Evolutionary conservation across 2,329 filamentous ascomycete genomes (phyloP).

Genomic region (Amylocarpus encephaloides): DNA sequence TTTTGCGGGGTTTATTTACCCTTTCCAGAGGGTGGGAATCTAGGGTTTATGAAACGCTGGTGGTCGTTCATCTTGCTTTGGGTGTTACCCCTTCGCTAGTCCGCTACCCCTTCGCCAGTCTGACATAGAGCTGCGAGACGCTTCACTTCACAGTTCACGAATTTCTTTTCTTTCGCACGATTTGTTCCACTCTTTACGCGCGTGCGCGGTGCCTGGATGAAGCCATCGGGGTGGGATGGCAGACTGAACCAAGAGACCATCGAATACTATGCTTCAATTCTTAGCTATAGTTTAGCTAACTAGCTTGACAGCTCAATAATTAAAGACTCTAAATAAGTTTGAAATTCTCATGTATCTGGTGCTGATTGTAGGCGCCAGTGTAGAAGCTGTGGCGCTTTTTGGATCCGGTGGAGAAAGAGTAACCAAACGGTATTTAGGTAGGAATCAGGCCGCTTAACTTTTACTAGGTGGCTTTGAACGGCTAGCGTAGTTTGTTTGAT

Average conservation of each 20-base stretch:
- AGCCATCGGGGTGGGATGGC: background rate
- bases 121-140: background rate
- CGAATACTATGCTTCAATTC: background rate
- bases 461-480: no score
- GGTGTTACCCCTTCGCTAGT: no score
- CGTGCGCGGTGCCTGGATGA: background rate
- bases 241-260: background rate
- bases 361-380: no score
- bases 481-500: no score
- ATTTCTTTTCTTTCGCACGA: slow-evolving; percentile 6
- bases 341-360: no score
- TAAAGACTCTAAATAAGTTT: background rate
- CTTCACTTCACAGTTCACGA: slow-evolving; percentile 10
- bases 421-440: no score
- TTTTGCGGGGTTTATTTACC: background rate
- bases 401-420: no score
- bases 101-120: no score
- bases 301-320: slow-evolving; percentile 1
- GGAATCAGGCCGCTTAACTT: no score
- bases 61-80: slow-evolving; percentile 4
- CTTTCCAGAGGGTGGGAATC: background rate
- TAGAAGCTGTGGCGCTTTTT: no score
- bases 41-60: slow-evolving; percentile 1
- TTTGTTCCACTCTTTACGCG: background rate
- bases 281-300: slow-evolving; percentile 2